These are phyloP conservation scores for Brassica rapa DNA, from an alignment of 345 rosid species.

Conservation along the genomic window DNA sequence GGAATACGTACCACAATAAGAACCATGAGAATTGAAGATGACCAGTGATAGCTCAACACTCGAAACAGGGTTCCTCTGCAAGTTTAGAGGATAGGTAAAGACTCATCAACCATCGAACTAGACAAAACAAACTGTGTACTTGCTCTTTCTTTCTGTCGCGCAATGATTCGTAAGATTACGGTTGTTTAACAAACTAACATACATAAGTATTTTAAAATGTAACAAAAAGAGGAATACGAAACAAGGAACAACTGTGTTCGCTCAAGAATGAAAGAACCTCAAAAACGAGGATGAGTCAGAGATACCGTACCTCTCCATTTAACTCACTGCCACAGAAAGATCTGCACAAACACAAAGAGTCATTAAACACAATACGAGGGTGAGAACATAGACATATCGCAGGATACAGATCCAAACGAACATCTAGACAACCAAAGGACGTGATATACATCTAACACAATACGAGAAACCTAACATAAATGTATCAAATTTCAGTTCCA, in stretches of 20 bases:
- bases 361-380: background rate
- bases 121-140: conserved; percentile 11
- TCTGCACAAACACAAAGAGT: conserved; percentile 49
- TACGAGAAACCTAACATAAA: too few species aligned
- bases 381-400: too few species aligned
- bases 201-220: background rate
- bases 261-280: conserved; percentile 8
- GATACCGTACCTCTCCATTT: conserved; percentile 66
- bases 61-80: conserved; percentile 64
- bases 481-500: background rate
- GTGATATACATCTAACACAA: too few species aligned
- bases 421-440: too few species aligned
- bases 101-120: conserved; percentile 11
- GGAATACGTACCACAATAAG: conserved; percentile 54
- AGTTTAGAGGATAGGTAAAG: conserved; percentile 17
- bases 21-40: conserved; percentile 81
- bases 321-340: conserved; percentile 64
- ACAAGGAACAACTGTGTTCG: background rate
- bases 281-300: conserved; percentile 13
- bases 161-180: background rate
- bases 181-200: background rate
- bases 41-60: conserved; percentile 73
- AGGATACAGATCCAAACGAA: too few species aligned
- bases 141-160: background rate
- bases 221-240: conserved; percentile 2